A percentile compares a stretch with the other conserved stretches of the same genome.
These are phyloP conservation scores for Pseudopyrenochaeta lycopersici DNA, from an alignment of 2,329 filamentous ascomycete genomes.

Conservation along the genomic window DNA sequence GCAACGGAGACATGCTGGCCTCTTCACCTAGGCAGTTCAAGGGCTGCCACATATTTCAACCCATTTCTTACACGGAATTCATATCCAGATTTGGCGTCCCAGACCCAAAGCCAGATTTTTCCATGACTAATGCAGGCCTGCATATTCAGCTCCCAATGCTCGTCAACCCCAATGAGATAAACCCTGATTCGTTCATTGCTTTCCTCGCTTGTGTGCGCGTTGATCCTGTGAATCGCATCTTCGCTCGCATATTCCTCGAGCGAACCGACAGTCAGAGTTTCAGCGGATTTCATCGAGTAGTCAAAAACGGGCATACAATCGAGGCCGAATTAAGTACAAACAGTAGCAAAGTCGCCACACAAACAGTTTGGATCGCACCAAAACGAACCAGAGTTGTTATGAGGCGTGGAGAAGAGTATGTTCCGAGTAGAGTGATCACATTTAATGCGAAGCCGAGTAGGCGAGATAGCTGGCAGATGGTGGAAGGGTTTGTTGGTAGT, in stretches of 20 bases:
- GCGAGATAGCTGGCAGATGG: neutral
- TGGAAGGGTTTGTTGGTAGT: neutral
- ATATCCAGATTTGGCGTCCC: neutral
- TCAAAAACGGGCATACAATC: neutral
- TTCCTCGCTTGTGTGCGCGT: conserved; percentile 2
- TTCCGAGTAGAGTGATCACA: conserved; percentile 1
- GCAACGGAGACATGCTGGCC: neutral
- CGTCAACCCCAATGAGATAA: neutral
- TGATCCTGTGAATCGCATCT: neutral
- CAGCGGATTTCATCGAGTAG: neutral
- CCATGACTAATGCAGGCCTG: conserved; percentile 1
- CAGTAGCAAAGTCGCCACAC: neutral
- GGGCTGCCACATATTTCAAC: neutral
- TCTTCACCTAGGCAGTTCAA: neutral
- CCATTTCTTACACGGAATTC: neutral
- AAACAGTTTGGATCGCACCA: neutral
- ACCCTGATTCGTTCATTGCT: neutral
- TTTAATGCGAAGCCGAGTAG: neutral
- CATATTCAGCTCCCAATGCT: conserved; percentile 6
- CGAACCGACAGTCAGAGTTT: neutral
- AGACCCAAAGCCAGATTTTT: neutral
- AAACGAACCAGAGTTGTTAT: neutral
- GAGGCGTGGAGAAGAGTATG: neutral
- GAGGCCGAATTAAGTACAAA: neutral
- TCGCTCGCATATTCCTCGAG: neutral